Base-by-base conservation (phyloP, 2,329 filamentous ascomycete species). In the Clonostachys sp. region DNA sequence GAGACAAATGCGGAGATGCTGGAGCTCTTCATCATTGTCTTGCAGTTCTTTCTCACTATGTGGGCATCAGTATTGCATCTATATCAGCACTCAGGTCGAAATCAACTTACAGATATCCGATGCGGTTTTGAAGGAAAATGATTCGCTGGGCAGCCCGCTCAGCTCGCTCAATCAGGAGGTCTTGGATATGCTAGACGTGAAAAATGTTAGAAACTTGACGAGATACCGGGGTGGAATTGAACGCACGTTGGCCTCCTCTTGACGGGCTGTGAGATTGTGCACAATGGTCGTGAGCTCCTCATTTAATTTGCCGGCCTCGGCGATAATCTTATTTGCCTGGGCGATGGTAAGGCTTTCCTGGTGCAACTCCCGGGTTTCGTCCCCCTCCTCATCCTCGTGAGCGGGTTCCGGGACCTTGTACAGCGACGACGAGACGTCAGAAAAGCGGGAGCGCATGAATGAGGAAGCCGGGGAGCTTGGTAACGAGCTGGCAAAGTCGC, bases 1-100 rank as follows among this genome's bases (percentile, higher is more conserved):
- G 51, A 84, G 71, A 57, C 80, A 77, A 51, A 87, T 78, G 48
- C 80, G 77, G 40, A 83, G 72, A 58, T 80, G 80, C 41, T 77
- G 72, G 30, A 86, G 71, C 58, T 85, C 81, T 39, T 80, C 75
- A 51, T 83, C 78, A 56, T 77, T 76, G 54, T 77, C 72, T 44
- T 74, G 68, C 20, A 78, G 69, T 54, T 83, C 77, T 36, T 75
- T 67, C 57, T 80, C 81, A 54, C 74, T 83, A 50, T 45, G 18
- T 45, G 51, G 36, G 36, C 17, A 18, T 55, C 44, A 57, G 51
- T 35, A 44, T 20, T 14, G 7, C 30, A 14, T 1, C 6, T 14
- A 12, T 10, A 5, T 12, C 8, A 30, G 16, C 10, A 13, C 12
- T 16, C 44, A 45, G 13, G n/a, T 12, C 14, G 44, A 16, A 33